Conservation (phyloP, 2,329 filamentous ascomycete genomes). For the Paracorniculantispora psalliotae region DNA sequence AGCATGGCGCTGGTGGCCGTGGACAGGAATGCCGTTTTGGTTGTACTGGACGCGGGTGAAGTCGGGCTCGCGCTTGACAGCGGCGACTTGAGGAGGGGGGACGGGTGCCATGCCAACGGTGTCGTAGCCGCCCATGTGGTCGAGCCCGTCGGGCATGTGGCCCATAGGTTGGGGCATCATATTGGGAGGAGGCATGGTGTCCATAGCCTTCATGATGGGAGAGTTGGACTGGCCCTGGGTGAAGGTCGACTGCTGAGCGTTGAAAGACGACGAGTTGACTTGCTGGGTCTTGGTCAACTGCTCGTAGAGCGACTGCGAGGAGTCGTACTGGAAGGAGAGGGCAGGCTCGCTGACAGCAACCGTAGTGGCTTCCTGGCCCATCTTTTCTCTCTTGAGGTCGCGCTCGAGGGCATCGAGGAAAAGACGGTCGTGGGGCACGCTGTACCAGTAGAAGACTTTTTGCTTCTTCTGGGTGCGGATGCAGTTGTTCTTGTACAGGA, state of each 20-base stretch:
- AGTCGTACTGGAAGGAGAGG: slow-evolving; percentile 97
- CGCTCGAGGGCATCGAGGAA: slow-evolving; percentile 97
- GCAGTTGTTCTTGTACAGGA: slow-evolving; percentile 99
- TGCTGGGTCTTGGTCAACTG: slow-evolving; percentile 99
- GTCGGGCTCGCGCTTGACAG: slow-evolving; percentile 86
- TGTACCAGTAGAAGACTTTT: slow-evolving; percentile 99
- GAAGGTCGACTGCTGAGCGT: slow-evolving; percentile 63
- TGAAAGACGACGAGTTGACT: slow-evolving; percentile 96
- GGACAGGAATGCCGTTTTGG: slow-evolving; percentile 82
- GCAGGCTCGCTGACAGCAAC: slow-evolving; percentile 95
- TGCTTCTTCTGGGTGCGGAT: slow-evolving; percentile 99
- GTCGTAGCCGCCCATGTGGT: slow-evolving; percentile 66
- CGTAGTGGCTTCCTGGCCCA: slow-evolving; percentile 96
- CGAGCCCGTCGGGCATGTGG: slow-evolving; percentile 59
- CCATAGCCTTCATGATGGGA: slow-evolving; percentile 83
- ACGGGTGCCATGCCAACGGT: slow-evolving; percentile 65
- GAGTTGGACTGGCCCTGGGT: slow-evolving; percentile 77
- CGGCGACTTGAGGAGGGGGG: slow-evolving; percentile 58
- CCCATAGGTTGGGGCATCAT: slow-evolving; percentile 63
- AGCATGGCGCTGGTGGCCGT: slow-evolving; percentile 84
- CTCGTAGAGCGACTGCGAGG: slow-evolving; percentile 97
- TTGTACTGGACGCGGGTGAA: slow-evolving; percentile 81
- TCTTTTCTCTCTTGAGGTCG: slow-evolving; percentile 98
- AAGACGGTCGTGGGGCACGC: slow-evolving; percentile 92
- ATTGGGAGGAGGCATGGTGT: slow-evolving; percentile 87